Conservation (phyloP, 495 filamentous ascomycete genomes). For the Penicillium paradoxum region DNA sequence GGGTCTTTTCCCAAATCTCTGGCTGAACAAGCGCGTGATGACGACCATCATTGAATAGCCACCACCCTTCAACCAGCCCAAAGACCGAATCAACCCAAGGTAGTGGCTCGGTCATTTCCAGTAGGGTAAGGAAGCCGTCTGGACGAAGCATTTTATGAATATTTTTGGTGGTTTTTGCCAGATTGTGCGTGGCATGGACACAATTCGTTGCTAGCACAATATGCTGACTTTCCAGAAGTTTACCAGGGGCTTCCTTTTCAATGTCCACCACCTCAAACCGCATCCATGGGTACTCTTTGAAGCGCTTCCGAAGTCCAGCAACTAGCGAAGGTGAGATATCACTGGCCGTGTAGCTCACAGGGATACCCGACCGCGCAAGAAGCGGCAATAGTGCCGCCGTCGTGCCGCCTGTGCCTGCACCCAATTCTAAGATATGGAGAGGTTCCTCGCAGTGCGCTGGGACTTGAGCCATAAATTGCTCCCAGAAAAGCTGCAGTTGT, state of each 20-base stretch:
- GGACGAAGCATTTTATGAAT: constrained; percentile 31
- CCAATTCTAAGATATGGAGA: not conserved
- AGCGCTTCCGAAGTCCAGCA: constrained; percentile 31
- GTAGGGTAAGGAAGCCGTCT: constrained; percentile 39
- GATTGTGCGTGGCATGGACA: constrained; percentile 45
- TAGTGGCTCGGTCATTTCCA: constrained; percentile 41
- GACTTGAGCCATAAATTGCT: constrained; percentile 17
- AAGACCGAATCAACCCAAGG: constrained; percentile 44
- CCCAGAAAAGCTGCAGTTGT: constrained; percentile 40
- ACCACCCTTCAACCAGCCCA: constrained; percentile 51
- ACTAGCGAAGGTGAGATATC: constrained; percentile 45
- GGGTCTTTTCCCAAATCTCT: constrained; percentile 30
- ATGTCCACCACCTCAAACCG: constrained; percentile 43
- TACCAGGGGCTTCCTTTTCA: constrained; percentile 29
- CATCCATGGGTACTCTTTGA: constrained; percentile 41
- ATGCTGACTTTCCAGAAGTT: constrained; percentile 35
- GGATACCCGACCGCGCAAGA: constrained; percentile 30
- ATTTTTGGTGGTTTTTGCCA: constrained; percentile 25
- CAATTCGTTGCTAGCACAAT: constrained; percentile 46
- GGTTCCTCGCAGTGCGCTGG: not conserved
- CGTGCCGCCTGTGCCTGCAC: not conserved
- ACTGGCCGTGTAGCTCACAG: constrained; percentile 48
- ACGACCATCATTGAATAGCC: constrained; percentile 48
- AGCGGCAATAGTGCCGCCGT: not conserved
- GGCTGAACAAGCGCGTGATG: constrained; percentile 38